Conservation (phyloP, 2,329 filamentous ascomycete genomes). For the Neopestalotiopsis clavispora region DNA sequence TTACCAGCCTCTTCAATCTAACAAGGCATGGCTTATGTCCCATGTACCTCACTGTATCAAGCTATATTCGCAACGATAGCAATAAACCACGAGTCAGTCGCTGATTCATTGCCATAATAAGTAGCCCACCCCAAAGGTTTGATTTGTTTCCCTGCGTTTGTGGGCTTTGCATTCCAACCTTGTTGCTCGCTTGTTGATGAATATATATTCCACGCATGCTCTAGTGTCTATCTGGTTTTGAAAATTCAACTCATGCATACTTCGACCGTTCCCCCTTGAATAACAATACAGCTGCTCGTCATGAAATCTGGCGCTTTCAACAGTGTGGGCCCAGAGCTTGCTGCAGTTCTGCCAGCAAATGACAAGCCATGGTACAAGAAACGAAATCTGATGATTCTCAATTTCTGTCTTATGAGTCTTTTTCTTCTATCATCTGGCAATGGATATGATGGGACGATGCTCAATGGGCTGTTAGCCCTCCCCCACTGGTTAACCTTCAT, state of each 20-base stretch:
- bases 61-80: not conserved
- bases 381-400: not conserved
- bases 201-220: not conserved
- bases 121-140: not conserved
- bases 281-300: not conserved
- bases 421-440: constrained; percentile 35
- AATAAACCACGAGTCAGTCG: no score
- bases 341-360: not conserved
- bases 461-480: constrained; percentile 48
- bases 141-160: not conserved
- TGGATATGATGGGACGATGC: constrained; percentile 34
- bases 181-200: not conserved
- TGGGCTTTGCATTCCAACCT: not conserved
- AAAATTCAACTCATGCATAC: not conserved
- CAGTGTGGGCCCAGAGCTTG: constrained; percentile 2
- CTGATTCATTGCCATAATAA: not conserved
- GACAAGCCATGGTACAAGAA: constrained; percentile 1
- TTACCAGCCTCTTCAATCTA: not conserved
- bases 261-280: not conserved
- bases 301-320: not conserved
- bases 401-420: constrained; percentile 24
- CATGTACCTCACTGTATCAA: not conserved
- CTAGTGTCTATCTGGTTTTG: not conserved
- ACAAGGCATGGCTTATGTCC: not conserved
- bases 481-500: constrained; percentile 47